Conservation (phyloP, 495 filamentous ascomycete genomes). For the Penicillium subrubescens region DNA sequence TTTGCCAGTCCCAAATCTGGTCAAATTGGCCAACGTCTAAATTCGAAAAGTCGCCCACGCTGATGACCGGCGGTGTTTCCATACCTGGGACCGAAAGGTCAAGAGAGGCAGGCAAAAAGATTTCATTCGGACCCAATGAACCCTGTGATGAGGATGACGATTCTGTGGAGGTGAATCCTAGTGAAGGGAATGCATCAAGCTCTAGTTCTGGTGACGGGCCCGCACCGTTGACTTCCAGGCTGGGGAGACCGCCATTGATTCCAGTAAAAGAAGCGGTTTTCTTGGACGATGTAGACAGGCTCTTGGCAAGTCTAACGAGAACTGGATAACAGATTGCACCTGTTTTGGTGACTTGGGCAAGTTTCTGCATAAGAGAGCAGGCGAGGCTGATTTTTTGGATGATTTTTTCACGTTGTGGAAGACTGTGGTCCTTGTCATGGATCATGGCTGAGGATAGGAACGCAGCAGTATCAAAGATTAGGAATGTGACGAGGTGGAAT, state of each 20-base stretch:
- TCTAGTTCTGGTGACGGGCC: neutral
- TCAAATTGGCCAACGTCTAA: slow-evolving; percentile 30
- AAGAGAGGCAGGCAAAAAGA: slow-evolving; percentile 10
- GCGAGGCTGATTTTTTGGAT: slow-evolving; percentile 41
- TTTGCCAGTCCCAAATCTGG: slow-evolving; percentile 36
- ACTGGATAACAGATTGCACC: slow-evolving; percentile 29
- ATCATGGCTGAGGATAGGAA: slow-evolving; percentile 53
- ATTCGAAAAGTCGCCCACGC: slow-evolving; percentile 20
- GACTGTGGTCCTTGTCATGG: slow-evolving; percentile 43
- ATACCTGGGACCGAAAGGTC: slow-evolving; percentile 12
- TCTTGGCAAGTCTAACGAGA: slow-evolving; percentile 22
- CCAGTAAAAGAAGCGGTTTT: neutral
- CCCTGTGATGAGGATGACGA: slow-evolving; percentile 3
- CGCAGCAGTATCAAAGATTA: slow-evolving; percentile 53
- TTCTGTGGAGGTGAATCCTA: slow-evolving; percentile 7
- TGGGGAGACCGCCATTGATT: neutral
- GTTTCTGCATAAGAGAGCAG: slow-evolving; percentile 39
- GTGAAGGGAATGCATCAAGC: neutral
- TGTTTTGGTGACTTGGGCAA: slow-evolving; percentile 37
- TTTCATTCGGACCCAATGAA: slow-evolving; percentile 1
- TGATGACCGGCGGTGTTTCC: slow-evolving; percentile 14
- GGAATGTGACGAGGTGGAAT: slow-evolving; percentile 55
- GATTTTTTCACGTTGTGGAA: slow-evolving; percentile 45
- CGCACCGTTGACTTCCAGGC: neutral
- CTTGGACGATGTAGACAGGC: slow-evolving; percentile 10